Evolutionary conservation across 2,329 filamentous ascomycete species (phyloP).

Genomic region (Neonectria neomacrospora): DNA sequence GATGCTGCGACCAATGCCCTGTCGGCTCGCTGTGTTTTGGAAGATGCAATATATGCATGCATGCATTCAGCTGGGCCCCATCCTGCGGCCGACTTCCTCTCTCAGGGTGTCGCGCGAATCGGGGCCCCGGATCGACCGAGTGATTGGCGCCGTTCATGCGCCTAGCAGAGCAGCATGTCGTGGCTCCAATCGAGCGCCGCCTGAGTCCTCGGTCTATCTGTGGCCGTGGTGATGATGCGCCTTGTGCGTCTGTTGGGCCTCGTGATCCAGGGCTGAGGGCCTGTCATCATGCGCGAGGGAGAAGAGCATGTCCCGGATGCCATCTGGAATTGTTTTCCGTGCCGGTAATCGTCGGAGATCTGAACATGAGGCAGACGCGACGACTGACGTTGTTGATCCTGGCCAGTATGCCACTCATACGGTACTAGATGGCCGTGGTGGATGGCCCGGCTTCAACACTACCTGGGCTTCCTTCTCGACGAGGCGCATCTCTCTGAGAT

Average conservation of each 20-base stretch:
- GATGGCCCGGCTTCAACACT: neutral
- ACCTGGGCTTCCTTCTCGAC: neutral
- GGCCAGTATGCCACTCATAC: constrained; percentile 3
- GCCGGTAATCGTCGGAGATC: neutral
- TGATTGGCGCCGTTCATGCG: constrained; percentile 41
- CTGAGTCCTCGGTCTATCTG: neutral
- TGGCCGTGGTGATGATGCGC: constrained; percentile 16
- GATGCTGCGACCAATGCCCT: constrained; percentile 21
- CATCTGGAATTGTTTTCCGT: neutral
- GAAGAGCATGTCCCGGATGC: constrained; percentile 1
- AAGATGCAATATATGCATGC: constrained; percentile 7
- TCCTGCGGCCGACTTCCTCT: constrained; percentile 23
- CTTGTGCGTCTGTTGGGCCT: constrained; percentile 25
- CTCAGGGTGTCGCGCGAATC: constrained; percentile 4
- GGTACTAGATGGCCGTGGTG: constrained; percentile 3
- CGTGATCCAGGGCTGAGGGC: constrained; percentile 6
- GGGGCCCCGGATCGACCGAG: constrained; percentile 21
- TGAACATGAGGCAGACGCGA: neutral
- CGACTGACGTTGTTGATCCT: constrained; percentile 9
- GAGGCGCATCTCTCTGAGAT: neutral
- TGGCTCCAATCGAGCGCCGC: constrained; percentile 39
- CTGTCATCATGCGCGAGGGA: constrained; percentile 11
- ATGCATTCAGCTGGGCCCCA: constrained; percentile 25
- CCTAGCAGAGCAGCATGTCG: constrained; percentile 36
- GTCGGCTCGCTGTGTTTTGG: constrained; percentile 26